A percentile compares a stretch with the other conserved stretches of the same genome.
Evolutionary conservation across 164 flowering plant species (phyloP).

Genomic region (Magnolia officinalis): DNA sequence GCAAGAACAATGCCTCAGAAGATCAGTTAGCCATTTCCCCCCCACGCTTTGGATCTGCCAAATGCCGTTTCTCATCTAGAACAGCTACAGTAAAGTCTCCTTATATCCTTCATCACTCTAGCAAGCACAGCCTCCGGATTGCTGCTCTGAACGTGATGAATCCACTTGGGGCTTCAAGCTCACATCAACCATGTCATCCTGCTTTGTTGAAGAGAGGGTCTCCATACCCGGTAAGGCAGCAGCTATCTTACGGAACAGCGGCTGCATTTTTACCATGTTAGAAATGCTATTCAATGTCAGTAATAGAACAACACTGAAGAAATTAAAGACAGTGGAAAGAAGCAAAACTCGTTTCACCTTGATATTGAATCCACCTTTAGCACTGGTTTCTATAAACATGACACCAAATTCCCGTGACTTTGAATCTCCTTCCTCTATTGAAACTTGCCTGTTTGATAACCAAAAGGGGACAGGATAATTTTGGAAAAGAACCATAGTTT

Average conservation of each 20-base stretch:
- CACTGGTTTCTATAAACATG: constrained; percentile 79
- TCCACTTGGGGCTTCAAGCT: constrained; percentile 51
- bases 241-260: constrained; percentile 77
- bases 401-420: constrained; percentile 66
- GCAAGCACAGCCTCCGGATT: constrained; percentile 70
- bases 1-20: not conserved
- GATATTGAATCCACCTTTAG: constrained; percentile 74
- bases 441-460: constrained; percentile 61
- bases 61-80: not conserved
- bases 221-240: constrained; percentile 84
- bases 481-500: not conserved
- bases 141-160: constrained; percentile 53
- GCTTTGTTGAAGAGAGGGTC: constrained; percentile 59
- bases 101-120: constrained; percentile 14
- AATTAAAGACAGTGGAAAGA: no score
- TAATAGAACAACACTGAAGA: not conserved
- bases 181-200: constrained; percentile 82
- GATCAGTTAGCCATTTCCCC: not conserved
- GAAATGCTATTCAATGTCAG: not conserved
- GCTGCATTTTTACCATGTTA: constrained; percentile 33
- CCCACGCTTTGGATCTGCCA: not conserved
- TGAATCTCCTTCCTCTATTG: constrained; percentile 81
- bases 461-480: not conserved
- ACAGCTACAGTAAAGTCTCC: not conserved
- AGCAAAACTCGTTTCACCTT: constrained; percentile 34